These are phyloP conservation scores for Obelidium mucronatum DNA, from an alignment of 192 early-diverging fungal species.

Conservation along the genomic window DNA sequence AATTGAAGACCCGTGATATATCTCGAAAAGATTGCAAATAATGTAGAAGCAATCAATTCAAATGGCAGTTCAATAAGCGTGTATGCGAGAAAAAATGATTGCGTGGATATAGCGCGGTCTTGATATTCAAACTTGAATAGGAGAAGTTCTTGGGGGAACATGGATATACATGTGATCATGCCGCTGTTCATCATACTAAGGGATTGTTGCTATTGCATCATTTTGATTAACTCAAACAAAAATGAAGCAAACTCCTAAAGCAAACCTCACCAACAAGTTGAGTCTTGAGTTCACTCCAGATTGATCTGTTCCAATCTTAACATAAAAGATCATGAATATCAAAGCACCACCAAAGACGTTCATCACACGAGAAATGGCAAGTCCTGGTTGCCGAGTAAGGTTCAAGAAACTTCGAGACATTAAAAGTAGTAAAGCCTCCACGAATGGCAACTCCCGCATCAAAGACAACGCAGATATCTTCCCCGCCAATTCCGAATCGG, in stretches of 20 bases:
- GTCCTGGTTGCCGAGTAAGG: slow-evolving; percentile 34
- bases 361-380: slow-evolving; percentile 40
- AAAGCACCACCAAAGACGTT: slow-evolving; percentile 46
- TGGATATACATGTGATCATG: slow-evolving; percentile 46
- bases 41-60: slow-evolving; percentile 36
- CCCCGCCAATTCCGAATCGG: not conserved
- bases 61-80: slow-evolving; percentile 29
- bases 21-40: slow-evolving; percentile 20
- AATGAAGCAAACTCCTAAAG: slow-evolving; percentile 8
- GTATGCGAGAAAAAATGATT: slow-evolving; percentile 45
- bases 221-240: not conserved
- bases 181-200: slow-evolving; percentile 45
- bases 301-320: slow-evolving; percentile 32
- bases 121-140: slow-evolving; percentile 42
- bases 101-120: slow-evolving; percentile 44
- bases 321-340: slow-evolving; percentile 43
- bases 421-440: slow-evolving; percentile 35
- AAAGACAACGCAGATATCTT: not conserved
- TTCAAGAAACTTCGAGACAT: slow-evolving; percentile 41
- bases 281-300: slow-evolving; percentile 39
- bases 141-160: slow-evolving; percentile 44
- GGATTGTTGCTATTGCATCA: slow-evolving; percentile 40
- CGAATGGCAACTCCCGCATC: not conserved
- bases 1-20: not conserved
- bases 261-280: slow-evolving; percentile 38